phyloP scores from a whole-genome alignment of 257 asterid genomes.

The Plectranthus barbatus region DNA sequence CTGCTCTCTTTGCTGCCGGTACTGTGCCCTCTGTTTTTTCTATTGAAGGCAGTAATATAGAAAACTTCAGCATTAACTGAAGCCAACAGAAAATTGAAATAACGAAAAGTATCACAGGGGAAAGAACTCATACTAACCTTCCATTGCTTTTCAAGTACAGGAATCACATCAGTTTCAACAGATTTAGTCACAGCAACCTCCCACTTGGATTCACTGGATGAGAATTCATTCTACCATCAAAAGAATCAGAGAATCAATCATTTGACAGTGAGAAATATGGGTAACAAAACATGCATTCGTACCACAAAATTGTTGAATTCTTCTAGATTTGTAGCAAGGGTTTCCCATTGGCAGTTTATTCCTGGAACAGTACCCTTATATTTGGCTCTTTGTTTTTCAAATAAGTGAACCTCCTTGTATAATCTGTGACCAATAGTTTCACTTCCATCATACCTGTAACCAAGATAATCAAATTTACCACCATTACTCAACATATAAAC shows the following conservation, averaged over 20 bases:
- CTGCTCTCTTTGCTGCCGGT: constrained; percentile 35
- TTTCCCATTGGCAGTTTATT: constrained; percentile 60
- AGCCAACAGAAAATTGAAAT: constrained; percentile 3
- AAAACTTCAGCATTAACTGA: constrained; percentile 3
- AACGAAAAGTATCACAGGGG: background rate
- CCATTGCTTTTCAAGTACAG: constrained; percentile 60
- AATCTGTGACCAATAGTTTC: constrained; percentile 64
- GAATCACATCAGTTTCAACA: constrained; percentile 45
- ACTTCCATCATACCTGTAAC: constrained; percentile 74
- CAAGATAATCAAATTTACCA: constrained; percentile 13
- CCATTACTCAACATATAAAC: constrained; percentile 1
- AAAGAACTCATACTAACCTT: constrained; percentile 42
- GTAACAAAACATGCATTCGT: constrained; percentile 17
- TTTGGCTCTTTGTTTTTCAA: constrained; percentile 23
- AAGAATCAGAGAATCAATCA: constrained; percentile 15
- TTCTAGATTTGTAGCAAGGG: constrained; percentile 74
- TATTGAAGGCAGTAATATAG: constrained; percentile 29
- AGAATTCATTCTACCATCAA: constrained; percentile 45
- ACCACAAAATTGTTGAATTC: constrained; percentile 71
- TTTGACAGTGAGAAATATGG: constrained; percentile 4
- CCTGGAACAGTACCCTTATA: constrained; percentile 24
- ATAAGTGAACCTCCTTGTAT: constrained; percentile 53
- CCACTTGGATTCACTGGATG: constrained; percentile 47
- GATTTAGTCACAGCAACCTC: constrained; percentile 56
- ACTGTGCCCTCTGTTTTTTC: constrained; percentile 57